A percentile compares a stretch with the other conserved stretches of the same genome.
Conservation (phyloP, 2,329 filamentous ascomycete species). For the Knoxdaviesia proteae region DNA sequence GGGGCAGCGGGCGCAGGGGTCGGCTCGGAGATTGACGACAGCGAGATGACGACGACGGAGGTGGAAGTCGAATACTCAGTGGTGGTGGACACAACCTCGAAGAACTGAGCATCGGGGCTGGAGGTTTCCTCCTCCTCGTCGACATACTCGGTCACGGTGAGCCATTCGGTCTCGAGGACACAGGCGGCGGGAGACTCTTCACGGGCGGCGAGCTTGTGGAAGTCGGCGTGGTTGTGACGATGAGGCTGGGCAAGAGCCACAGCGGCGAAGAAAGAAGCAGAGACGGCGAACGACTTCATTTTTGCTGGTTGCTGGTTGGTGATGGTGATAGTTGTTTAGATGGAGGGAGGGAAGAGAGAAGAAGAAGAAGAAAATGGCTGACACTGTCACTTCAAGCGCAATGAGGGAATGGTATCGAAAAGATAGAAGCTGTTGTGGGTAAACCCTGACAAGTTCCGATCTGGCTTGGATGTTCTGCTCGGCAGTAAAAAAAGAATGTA, state of each 20-base stretch:
- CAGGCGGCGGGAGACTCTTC: conserved; percentile 13
- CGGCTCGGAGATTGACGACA: background rate
- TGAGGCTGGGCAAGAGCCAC: conserved; percentile 29
- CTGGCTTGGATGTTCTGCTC: no score
- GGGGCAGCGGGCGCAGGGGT: conserved; percentile 8
- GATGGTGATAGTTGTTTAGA: conserved; percentile 5
- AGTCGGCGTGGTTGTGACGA: conserved; percentile 15
- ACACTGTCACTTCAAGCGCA: no score
- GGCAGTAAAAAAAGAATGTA: no score
- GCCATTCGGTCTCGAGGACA: conserved; percentile 12
- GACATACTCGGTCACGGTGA: conserved; percentile 29
- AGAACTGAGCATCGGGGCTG: conserved; percentile 12
- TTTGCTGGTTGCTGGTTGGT: conserved; percentile 8
- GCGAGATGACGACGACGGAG: conserved; percentile 1
- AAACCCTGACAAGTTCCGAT: no score
- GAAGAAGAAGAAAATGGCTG: conserved; percentile 2
- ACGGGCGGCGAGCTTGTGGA: conserved; percentile 10
- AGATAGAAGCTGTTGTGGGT: no score
- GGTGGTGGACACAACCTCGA: conserved; percentile 9
- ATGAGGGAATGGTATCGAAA: no score
- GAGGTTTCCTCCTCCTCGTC: conserved; percentile 6
- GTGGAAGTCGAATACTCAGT: conserved; percentile 3
- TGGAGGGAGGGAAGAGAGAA: conserved; percentile 2
- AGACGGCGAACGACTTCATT: conserved; percentile 23
- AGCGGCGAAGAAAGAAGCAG: conserved; percentile 20